These are phyloP conservation scores for Phialemonium atrogriseum DNA, from an alignment of 2,329 filamentous ascomycete genomes.

Conservation along the genomic window DNA sequence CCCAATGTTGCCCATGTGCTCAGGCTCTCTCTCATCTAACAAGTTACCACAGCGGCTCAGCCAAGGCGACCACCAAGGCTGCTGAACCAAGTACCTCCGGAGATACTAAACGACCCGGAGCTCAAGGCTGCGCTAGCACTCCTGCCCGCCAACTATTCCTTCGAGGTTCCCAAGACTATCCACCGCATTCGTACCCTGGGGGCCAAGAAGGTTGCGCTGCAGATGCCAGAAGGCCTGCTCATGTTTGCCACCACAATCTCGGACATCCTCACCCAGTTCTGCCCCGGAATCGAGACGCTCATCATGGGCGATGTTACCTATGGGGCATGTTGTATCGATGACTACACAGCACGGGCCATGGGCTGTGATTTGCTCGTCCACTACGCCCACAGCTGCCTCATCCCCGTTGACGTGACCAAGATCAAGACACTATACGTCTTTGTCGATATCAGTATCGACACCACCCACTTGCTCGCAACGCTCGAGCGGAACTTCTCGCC, in stretches of 20 bases:
- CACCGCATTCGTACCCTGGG: constrained; percentile 77
- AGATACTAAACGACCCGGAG: constrained; percentile 76
- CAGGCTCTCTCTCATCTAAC: too few species aligned
- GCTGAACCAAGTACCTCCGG: constrained; percentile 83
- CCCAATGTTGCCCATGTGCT: too few species aligned
- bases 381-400: constrained; percentile 94
- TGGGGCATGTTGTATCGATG: constrained; percentile 96
- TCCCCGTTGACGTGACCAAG: constrained; percentile 91
- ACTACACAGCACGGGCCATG: constrained; percentile 89
- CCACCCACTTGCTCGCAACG: constrained; percentile 74
- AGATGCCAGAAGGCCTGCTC: constrained; percentile 92
- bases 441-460: constrained; percentile 95
- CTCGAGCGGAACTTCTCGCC: constrained; percentile 80
- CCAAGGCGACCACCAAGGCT: constrained; percentile 67
- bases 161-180: constrained; percentile 97
- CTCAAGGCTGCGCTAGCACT: constrained; percentile 83
- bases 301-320: constrained; percentile 99
- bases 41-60: constrained; percentile 53
- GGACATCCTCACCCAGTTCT: constrained; percentile 92
- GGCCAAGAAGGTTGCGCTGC: constrained; percentile 80
- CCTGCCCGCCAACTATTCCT: constrained; percentile 92
- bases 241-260: constrained; percentile 97
- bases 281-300: constrained; percentile 79
- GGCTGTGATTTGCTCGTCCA: constrained; percentile 93
- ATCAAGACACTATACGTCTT: constrained; percentile 98